Base-by-base conservation (phyloP, 768 basidiomycete genomes). In the Pisolithus albus region DNA sequence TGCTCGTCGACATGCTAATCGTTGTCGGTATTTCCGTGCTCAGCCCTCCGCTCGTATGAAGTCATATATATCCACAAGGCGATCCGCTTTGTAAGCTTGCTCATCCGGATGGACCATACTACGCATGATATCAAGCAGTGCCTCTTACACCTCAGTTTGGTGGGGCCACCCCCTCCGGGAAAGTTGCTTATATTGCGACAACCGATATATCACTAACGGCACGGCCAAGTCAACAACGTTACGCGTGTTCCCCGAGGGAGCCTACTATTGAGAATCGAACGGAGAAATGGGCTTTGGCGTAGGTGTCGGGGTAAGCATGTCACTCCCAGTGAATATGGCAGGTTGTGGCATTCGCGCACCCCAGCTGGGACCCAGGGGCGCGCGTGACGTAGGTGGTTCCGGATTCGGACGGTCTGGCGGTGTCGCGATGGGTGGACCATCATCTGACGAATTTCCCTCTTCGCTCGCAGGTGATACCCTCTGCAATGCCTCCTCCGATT, bases 341-440 rank as follows among this genome's bases (percentile, higher is more conserved):
- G 75, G 70, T 7, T 72, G 63, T 0, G 61, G 60, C 50, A 68
- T 64, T 51, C 67, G 70, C 7, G 59, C 64, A 24, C 61, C 61
- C 21, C 75, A 72, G 46, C 69, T 71, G 0, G 79, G 79, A 4
- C 57, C 60, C 46, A 61, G 45, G 32, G 67, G 65, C 10, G 81
- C 82, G 18, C 74, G 66, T 38, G 64, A 73, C 9, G 72, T 67
- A 7, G 80, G 82, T 3, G 80, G 80, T 52, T 82, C 78, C 4
- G 82, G 82, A 50, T 83, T 83, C 50, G 73, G 72, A 2, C 79
- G 81, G 1, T 69, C 72, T 23, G 71, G 65, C 0, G 82, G 82
- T 1, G 82, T 84, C 47, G 50, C 59, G 5, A 50, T 62, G 50
- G 51, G 51, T 56, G 67, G 65, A 11, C 34, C 34, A 50, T 67